Evolutionary conservation across 2,329 filamentous ascomycete species (phyloP), one percentile per base, ranked within the genome.

Genomic region (Penicillium capsulatum): DNA sequence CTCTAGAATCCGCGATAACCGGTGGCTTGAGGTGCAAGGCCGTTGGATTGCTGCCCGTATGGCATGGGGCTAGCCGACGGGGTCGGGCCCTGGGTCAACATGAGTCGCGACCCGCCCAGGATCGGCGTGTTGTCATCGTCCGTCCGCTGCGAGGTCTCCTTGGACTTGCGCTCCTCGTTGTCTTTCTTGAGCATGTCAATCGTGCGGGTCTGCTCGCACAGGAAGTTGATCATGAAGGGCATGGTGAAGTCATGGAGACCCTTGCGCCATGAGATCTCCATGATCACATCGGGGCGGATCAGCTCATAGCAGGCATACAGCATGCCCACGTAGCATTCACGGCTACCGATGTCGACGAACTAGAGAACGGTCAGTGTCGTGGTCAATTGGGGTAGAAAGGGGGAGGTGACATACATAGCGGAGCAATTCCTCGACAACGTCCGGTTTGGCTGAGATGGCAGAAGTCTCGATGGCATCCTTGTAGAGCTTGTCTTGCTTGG

Each of bases 271-370:
- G 92, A 97, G 42, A 98, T 79, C 72, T 98, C 92, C 67, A 98
- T 80, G 43, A 98, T 84, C 36, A 94, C 75, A 61, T 97, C 89
- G 3, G 94, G 84, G 13, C 88, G 87, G 55, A 98, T 90, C 47
- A 98, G 84, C 44, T 97, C 92, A 69, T 98, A 95, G 76, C 92
- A 98, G 36, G 94, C 84, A 63, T 98, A 98, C 34, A 98, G 79
- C 90, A 98, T 98, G 62, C 90, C 94, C n/a, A 96, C 92, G 64
- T 95, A 98, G 77, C 92, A 98, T 68, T 98, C 92, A 48, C 91
- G 89, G 75, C 91, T 95, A 57, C 94, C 92, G 69, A 98, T 96
- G 63, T 98, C 92, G 60, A 98, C 92, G 57, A 98, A 98, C 91
- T 97, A 63, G 2, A 9, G 14, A 24, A 31, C 13, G 14, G 48